phyloP scores from a whole-genome alignment of 179 eudicot genomes.

The Gypsophila paniculata region DNA sequence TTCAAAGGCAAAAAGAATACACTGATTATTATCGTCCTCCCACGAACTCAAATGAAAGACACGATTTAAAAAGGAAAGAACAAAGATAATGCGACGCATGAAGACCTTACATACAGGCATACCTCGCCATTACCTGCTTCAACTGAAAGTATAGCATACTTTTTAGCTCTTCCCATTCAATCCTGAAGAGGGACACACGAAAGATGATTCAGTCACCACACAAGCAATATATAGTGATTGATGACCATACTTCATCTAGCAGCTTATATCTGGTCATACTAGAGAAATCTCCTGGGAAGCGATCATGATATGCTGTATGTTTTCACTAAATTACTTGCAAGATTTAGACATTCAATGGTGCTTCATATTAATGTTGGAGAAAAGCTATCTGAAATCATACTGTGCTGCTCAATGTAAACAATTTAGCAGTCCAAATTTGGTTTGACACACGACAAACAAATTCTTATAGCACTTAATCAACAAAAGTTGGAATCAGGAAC shows the following conservation, averaged over 20 bases:
- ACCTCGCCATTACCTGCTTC: conserved; percentile 86
- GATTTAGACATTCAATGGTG: neutral
- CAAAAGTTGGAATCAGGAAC: conserved; percentile 11
- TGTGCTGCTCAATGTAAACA: neutral
- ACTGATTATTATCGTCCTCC: conserved; percentile 16
- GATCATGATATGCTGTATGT: neutral
- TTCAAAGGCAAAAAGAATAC: conserved; percentile 18
- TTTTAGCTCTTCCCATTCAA: conserved; percentile 60
- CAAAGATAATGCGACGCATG: neutral
- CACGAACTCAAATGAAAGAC: conserved; percentile 3
- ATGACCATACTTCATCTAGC: neutral
- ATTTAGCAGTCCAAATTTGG: neutral
- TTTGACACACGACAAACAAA: neutral
- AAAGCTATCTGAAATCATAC: neutral
- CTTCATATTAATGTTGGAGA: neutral
- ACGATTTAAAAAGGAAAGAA: conserved; percentile 4
- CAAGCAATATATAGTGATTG: neutral
- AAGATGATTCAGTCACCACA: neutral
- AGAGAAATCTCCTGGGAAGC: neutral
- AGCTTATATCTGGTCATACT: neutral
- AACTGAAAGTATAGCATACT: conserved; percentile 64
- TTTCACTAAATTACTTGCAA: neutral
- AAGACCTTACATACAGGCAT: conserved; percentile 37
- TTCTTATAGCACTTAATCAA: neutral
- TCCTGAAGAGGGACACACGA: conserved; percentile 33